Percentiles rank a stretch among this genome's conserved stretches.
phyloP scores from a whole-genome alignment of 352 stramenopile genomes.

The Phytophthora fragariaefolia region DNA sequence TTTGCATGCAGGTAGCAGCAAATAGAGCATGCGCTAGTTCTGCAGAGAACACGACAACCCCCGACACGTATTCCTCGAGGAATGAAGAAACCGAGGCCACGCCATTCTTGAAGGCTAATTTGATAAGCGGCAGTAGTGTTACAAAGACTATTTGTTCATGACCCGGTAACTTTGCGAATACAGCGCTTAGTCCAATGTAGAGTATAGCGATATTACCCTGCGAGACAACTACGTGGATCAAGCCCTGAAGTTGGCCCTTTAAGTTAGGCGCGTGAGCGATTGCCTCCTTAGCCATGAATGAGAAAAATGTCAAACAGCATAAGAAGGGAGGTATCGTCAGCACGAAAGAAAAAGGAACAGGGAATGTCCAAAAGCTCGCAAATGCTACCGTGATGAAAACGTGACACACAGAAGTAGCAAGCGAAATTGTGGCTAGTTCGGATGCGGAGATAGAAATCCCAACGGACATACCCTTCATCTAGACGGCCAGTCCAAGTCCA shows the following conservation, averaged over 20 bases:
- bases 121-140: not conserved
- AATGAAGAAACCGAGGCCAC: slow-evolving; percentile 2
- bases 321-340: slow-evolving; percentile 6
- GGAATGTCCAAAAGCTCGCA: slow-evolving; percentile 2
- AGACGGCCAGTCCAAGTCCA: not conserved
- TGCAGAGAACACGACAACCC: slow-evolving; percentile 4
- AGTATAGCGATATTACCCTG: slow-evolving; percentile 3
- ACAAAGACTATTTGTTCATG: not conserved
- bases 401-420: slow-evolving; percentile 4
- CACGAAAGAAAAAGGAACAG: slow-evolving; percentile 11
- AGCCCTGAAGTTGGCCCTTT: not conserved
- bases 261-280: not conserved
- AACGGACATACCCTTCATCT: slow-evolving; percentile 5
- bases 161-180: not conserved
- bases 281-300: not conserved
- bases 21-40: slow-evolving; percentile 5
- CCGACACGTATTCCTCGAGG: not conserved
- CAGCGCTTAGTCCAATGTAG: slow-evolving; percentile 4
- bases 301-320: not conserved
- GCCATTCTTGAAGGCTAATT: not conserved
- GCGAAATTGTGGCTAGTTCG: slow-evolving; percentile 2
- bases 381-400: slow-evolving; percentile 1
- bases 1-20: slow-evolving; percentile 9
- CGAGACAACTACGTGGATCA: slow-evolving; percentile 2
- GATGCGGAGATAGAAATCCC: not conserved